A percentile compares a stretch with the other conserved stretches of the same genome.
Evolutionary conservation across 345 rosid genomes (phyloP).

Genomic region (Excoecaria agallocha): DNA sequence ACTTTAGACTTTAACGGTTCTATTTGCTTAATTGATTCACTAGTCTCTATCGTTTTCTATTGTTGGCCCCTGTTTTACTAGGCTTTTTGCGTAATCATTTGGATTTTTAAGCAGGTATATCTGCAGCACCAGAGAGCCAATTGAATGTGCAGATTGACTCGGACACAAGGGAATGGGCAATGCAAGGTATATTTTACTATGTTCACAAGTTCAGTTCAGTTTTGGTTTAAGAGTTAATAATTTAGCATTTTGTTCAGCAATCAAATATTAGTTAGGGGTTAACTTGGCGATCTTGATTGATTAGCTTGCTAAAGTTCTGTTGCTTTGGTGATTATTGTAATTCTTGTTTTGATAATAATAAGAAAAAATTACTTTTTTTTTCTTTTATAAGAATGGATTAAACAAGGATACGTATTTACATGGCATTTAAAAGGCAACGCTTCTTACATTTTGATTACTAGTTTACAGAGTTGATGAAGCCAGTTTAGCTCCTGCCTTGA

Average conservation of each 20-base stretch:
- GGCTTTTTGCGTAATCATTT: not conserved
- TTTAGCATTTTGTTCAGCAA: not conserved
- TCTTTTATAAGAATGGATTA: not conserved
- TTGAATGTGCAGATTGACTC: constrained; percentile 37
- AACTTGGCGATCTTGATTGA: not conserved
- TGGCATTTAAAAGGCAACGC: not conserved
- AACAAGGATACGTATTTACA: no score
- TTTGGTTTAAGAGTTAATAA: not conserved
- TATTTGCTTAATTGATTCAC: not conserved
- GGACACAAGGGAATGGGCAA: constrained; percentile 63
- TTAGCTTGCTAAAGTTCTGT: not conserved
- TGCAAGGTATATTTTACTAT: constrained; percentile 54
- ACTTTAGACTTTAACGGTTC: not conserved
- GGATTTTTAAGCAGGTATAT: constrained; percentile 36
- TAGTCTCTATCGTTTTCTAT: no score
- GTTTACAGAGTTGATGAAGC: not conserved
- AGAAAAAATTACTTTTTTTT: not conserved
- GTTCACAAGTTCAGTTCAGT: no score
- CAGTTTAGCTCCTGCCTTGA: not conserved
- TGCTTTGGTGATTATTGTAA: not conserved
- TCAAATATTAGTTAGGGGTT: not conserved
- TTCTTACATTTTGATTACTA: no score
- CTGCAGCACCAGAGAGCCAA: constrained; percentile 54
- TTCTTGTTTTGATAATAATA: no score
- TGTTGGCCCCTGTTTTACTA: not conserved